phyloP scores from a whole-genome alignment of 495 filamentous ascomycete genomes.

The Lophiotrema nucula region DNA sequence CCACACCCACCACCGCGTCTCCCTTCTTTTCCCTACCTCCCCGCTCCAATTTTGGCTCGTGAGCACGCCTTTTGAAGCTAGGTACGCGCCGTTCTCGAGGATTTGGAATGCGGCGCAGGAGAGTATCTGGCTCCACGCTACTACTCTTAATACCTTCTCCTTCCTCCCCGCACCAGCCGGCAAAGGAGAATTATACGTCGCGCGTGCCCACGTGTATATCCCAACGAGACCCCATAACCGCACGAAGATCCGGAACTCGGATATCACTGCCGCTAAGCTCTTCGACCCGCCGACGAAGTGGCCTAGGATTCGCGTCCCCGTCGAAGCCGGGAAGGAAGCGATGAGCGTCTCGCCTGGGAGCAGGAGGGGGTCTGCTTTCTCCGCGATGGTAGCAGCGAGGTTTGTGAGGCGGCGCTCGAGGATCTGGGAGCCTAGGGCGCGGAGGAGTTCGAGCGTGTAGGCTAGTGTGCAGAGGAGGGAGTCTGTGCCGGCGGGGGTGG shows the following conservation, averaged over 20 bases:
- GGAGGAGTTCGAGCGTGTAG: constrained; percentile 36
- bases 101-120: constrained; percentile 68
- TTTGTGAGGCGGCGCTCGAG: constrained; percentile 24
- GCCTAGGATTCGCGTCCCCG: constrained; percentile 27
- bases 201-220: constrained; percentile 68
- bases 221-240: constrained; percentile 76
- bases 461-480: constrained; percentile 32
- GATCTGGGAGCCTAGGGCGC: constrained; percentile 15
- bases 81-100: constrained; percentile 81
- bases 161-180: constrained; percentile 32
- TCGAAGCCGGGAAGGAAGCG: constrained; percentile 27
- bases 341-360: constrained; percentile 44
- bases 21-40: constrained; percentile 49
- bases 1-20: constrained; percentile 64
- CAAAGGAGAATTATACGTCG: constrained; percentile 18
- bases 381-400: constrained; percentile 21
- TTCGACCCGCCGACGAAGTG: constrained; percentile 19
- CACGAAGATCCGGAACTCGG: constrained; percentile 67
- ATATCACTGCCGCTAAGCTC: constrained; percentile 53
- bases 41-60: constrained; percentile 48
- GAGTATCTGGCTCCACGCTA: constrained; percentile 68
- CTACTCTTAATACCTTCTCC: constrained; percentile 41
- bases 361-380: constrained; percentile 30
- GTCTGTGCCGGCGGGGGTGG: constrained; percentile 33
- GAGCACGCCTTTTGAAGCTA: constrained; percentile 68